phyloP scores from a whole-genome alignment of 2,329 filamentous ascomycete species.

The Biscogniauxia sp. region DNA sequence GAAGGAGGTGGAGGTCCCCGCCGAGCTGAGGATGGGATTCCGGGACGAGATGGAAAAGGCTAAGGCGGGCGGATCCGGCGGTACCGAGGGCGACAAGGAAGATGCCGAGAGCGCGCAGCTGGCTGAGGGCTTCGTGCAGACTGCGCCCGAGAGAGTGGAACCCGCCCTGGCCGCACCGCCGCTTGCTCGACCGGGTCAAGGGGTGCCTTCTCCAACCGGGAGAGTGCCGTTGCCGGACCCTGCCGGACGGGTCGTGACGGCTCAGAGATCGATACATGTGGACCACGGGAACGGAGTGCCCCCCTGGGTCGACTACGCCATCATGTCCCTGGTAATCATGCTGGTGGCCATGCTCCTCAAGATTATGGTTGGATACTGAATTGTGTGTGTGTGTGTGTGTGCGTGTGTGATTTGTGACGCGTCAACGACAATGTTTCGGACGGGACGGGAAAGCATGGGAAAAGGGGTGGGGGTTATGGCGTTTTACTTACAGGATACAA shows the following conservation, averaged over 20 bases:
- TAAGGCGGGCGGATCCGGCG: conserved; percentile 25
- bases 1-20: conserved; percentile 49
- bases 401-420: neutral
- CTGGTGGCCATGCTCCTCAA: conserved; percentile 69
- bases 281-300: conserved; percentile 53
- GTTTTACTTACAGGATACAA: too few species aligned
- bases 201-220: conserved; percentile 28
- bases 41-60: conserved; percentile 63
- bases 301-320: conserved; percentile 78
- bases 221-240: conserved; percentile 27
- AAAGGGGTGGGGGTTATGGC: too few species aligned
- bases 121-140: conserved; percentile 58
- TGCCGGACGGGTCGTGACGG: conserved; percentile 21
- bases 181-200: conserved; percentile 24
- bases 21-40: conserved; percentile 65
- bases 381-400: neutral
- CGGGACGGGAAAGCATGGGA: neutral
- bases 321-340: conserved; percentile 68
- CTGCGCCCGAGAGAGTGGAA: conserved; percentile 33
- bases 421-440: neutral
- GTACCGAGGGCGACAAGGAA: conserved; percentile 21
- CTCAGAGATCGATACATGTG: conserved; percentile 17
- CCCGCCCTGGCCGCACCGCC: conserved; percentile 17
- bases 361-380: conserved; percentile 39
- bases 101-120: conserved; percentile 46